These are phyloP conservation scores for Aureobasidium sp. DNA, from an alignment of 2,329 filamentous ascomycete genomes.

Conservation along the genomic window DNA sequence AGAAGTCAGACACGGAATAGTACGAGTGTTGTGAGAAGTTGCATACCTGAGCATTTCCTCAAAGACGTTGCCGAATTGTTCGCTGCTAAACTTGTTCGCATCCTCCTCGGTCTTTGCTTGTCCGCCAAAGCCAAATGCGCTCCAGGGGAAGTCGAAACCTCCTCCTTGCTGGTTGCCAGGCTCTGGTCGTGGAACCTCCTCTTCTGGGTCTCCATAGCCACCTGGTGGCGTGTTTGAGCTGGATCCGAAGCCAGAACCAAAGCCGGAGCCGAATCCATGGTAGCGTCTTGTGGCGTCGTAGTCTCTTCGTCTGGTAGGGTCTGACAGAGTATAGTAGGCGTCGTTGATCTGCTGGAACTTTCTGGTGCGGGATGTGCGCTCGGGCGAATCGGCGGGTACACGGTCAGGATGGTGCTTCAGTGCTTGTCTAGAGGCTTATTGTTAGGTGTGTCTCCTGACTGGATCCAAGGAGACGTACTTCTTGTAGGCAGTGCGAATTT, in stretches of 20 bases:
- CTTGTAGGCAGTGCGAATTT: slow-evolving; percentile 94
- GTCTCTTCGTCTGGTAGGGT: slow-evolving; percentile 64
- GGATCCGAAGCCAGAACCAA: slow-evolving; percentile 12
- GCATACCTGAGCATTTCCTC: slow-evolving; percentile 41
- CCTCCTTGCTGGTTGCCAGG: slow-evolving; percentile 15
- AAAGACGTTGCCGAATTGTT: slow-evolving; percentile 70
- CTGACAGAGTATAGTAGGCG: slow-evolving; percentile 85
- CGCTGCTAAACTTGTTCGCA: slow-evolving; percentile 48
- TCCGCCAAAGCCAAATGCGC: slow-evolving; percentile 53
- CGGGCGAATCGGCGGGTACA: slow-evolving; percentile 72
- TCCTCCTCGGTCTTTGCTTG: slow-evolving; percentile 37
- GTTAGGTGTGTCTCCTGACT: slow-evolving; percentile 56
- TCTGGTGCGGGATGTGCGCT: slow-evolving; percentile 71
- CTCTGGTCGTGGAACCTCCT: slow-evolving; percentile 37
- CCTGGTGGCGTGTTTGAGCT: slow-evolving; percentile 33
- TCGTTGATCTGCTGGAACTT: slow-evolving; percentile 90
- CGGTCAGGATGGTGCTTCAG: slow-evolving; percentile 92
- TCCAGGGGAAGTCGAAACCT: slow-evolving; percentile 54
- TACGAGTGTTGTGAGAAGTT: not conserved
- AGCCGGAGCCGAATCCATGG: slow-evolving; percentile 37
- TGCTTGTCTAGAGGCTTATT: slow-evolving; percentile 54
- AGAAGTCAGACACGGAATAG: not conserved
- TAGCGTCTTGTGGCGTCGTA: slow-evolving; percentile 69
- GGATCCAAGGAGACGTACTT: slow-evolving; percentile 36
- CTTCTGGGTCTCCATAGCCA: slow-evolving; percentile 37